phyloP scores from a whole-genome alignment of 140 eudicot genomes.

The Flaveria floridana region DNA sequence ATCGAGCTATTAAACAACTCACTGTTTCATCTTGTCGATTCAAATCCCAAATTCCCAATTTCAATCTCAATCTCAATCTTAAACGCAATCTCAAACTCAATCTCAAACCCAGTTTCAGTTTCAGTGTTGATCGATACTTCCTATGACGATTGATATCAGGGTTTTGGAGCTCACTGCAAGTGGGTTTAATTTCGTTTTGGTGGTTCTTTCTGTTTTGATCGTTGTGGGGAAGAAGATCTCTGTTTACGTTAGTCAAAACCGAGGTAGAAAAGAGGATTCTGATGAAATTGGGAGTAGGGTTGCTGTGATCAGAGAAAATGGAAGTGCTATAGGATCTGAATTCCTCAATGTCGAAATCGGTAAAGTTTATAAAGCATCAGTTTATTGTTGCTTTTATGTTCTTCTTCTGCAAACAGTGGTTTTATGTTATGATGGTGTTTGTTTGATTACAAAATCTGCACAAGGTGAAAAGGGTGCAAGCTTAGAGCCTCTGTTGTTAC shows the following conservation, averaged over 20 bases:
- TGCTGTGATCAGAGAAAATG: neutral
- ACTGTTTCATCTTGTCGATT: neutral
- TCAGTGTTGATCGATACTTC: neutral
- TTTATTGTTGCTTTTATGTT: slow-evolving; percentile 65
- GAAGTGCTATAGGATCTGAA: slow-evolving; percentile 25
- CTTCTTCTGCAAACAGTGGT: slow-evolving; percentile 60
- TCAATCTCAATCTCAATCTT: neutral
- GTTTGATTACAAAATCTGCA: slow-evolving; percentile 43
- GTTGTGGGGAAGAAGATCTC: slow-evolving; percentile 23
- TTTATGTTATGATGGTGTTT: slow-evolving; percentile 60
- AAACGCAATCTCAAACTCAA: neutral
- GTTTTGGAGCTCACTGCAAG: slow-evolving; percentile 25
- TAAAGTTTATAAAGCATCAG: slow-evolving; percentile 58
- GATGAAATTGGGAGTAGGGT: slow-evolving; percentile 32
- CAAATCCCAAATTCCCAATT: too few species aligned
- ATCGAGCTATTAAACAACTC: slow-evolving; percentile 24
- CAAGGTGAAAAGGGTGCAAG: slow-evolving; percentile 36
- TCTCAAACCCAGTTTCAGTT: neutral
- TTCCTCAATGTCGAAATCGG: slow-evolving; percentile 49
- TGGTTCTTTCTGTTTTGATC: slow-evolving; percentile 26
- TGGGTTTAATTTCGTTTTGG: slow-evolving; percentile 25
- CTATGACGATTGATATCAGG: slow-evolving; percentile 18
- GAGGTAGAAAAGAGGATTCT: slow-evolving; percentile 30
- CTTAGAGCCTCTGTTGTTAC: slow-evolving; percentile 52
- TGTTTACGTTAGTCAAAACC: slow-evolving; percentile 22